Conservation (phyloP, 2,329 filamentous ascomycete genomes). For the Cercospora sojina region DNA sequence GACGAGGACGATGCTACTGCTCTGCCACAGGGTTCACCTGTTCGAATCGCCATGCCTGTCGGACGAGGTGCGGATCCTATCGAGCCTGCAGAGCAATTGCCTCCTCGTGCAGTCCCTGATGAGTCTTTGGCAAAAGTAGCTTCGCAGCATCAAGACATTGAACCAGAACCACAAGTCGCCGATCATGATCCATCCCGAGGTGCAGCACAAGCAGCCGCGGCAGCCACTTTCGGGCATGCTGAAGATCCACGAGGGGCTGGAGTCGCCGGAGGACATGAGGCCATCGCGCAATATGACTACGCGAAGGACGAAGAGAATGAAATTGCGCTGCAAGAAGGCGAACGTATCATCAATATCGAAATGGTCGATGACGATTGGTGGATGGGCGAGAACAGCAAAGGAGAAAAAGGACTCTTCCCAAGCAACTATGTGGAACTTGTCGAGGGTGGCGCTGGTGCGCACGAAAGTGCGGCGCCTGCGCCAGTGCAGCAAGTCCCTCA, state of each 20-base stretch:
- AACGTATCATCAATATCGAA: constrained; percentile 86
- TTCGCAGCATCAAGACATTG: constrained; percentile 63
- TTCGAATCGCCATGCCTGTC: constrained; percentile 83
- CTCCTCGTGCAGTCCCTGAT: constrained; percentile 60
- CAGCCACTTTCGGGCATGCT: constrained; percentile 47
- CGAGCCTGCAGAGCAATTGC: constrained; percentile 52
- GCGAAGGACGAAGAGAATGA: constrained; percentile 98
- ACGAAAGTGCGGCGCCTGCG: constrained; percentile 40
- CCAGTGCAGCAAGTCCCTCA: constrained; percentile 29
- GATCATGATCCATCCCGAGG: constrained; percentile 58
- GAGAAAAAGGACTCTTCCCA: constrained; percentile 88
- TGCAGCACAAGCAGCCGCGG: constrained; percentile 48
- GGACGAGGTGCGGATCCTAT: constrained; percentile 58
- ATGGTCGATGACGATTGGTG: constrained; percentile 99
- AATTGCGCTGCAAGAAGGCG: constrained; percentile 83
- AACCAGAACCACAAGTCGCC: constrained; percentile 62
- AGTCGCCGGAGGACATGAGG: constrained; percentile 61
- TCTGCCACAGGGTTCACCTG: constrained; percentile 64
- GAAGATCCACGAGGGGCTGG: constrained; percentile 40
- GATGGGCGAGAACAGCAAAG: constrained; percentile 84
- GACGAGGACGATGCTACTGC: constrained; percentile 40
- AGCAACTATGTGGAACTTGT: constrained; percentile 94
- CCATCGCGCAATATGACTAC: constrained; percentile 88
- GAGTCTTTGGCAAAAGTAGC: constrained; percentile 62
- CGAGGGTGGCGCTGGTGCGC: constrained; percentile 49